These are phyloP conservation scores for Cupressus sempervirens DNA, from an alignment of 75 land plant species.

Conservation along the genomic window DNA sequence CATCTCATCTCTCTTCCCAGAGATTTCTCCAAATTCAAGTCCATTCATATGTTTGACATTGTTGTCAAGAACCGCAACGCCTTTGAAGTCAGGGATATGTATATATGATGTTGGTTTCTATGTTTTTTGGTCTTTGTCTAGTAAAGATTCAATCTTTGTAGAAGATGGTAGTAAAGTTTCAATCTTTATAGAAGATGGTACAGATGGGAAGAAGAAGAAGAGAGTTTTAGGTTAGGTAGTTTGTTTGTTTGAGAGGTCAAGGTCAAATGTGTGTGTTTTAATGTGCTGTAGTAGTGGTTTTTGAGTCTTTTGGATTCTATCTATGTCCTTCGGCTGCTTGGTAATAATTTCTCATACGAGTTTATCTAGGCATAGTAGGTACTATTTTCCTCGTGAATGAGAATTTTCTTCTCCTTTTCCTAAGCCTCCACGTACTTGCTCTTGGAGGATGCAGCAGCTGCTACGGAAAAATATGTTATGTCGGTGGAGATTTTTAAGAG, in stretches of 20 bases:
- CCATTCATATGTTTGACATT: constrained; percentile 77
- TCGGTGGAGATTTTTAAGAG: neutral
- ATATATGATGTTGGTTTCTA: no score
- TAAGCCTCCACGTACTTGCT: constrained; percentile 1
- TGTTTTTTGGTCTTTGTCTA: no score
- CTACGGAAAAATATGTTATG: neutral
- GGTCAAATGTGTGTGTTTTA: neutral
- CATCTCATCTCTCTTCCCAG: constrained; percentile 76
- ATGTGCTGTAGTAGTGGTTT: neutral
- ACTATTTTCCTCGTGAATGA: constrained; percentile 1
- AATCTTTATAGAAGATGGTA: no score
- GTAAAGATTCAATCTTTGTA: no score
- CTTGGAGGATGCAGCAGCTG: neutral
- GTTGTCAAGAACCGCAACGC: constrained; percentile 62
- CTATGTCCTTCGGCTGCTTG: neutral
- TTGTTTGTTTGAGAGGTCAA: no score
- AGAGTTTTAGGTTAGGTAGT: neutral
- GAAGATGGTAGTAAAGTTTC: no score
- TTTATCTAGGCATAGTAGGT: neutral
- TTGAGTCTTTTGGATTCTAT: neutral
- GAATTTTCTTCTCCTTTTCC: neutral
- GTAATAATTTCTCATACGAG: neutral
- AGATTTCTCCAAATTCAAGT: constrained; percentile 54
- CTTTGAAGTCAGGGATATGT: constrained; percentile 70
- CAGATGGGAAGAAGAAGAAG: neutral